Percentiles rank a stretch among this genome's conserved stretches.
Evolutionary conservation across 352 stramenopile species (phyloP).

Genomic region (Elongisporangium undulatum): DNA sequence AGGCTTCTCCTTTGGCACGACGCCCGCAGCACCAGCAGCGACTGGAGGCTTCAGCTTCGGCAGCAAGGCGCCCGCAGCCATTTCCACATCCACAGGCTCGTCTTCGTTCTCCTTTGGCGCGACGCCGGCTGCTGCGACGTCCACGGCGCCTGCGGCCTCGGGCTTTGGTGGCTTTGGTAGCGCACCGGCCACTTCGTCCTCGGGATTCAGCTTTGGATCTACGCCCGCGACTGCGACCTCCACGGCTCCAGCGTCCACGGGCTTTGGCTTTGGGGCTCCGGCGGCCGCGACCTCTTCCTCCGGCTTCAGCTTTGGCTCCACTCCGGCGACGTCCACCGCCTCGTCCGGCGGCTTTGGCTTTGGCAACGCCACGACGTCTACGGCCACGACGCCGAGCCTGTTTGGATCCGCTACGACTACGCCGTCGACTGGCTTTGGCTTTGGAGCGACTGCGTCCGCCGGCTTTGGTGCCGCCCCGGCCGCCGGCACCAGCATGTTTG

Average conservation of each 20-base stretch:
- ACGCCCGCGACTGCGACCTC: conserved; percentile 3
- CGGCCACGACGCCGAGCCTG: conserved; percentile 10
- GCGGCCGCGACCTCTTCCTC: conserved; percentile 13
- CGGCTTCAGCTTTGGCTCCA: conserved; percentile 19
- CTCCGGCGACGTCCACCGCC: conserved; percentile 10
- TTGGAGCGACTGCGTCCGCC: conserved; percentile 2
- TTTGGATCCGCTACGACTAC: conserved; percentile 13
- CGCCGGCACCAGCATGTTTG: conserved; percentile 10
- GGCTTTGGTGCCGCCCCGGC: conserved; percentile 4
- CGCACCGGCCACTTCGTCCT: conserved; percentile 6
- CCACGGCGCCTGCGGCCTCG: conserved; percentile 8
- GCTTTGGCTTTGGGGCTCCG: conserved; percentile 17
- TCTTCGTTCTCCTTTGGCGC: conserved; percentile 25
- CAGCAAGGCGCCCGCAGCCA: conserved; percentile 2
- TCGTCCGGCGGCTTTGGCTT: conserved; percentile 20
- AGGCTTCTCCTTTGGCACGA: conserved; percentile 41
- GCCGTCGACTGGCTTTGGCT: conserved; percentile 13
- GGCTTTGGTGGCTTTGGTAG: conserved; percentile 17
- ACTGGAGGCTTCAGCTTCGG: conserved; percentile 17
- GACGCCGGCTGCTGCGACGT: conserved; percentile 10
- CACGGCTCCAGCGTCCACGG: conserved; percentile 4
- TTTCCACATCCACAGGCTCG: conserved; percentile 10
- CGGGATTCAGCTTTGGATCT: conserved; percentile 13
- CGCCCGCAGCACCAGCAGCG: conserved; percentile 9
- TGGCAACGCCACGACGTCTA: conserved; percentile 10